Percentiles rank a stretch among this genome's conserved stretches.
These are phyloP conservation scores for Leccinellum albellum DNA, from an alignment of 768 basidiomycete species.

Conservation along the genomic window DNA sequence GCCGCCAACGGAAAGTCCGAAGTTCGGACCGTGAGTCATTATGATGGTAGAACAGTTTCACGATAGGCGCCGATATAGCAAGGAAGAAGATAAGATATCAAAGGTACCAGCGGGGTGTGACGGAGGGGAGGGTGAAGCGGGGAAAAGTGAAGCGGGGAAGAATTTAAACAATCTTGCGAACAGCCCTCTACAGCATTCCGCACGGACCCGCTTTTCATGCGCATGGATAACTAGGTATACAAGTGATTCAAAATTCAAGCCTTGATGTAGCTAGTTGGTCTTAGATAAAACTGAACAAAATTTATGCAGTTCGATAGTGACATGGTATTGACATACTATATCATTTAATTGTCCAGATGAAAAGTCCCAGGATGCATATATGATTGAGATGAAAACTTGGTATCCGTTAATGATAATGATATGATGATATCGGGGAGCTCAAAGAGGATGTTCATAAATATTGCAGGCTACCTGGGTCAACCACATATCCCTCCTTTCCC, in stretches of 20 bases:
- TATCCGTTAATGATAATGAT: slow-evolving; percentile 1
- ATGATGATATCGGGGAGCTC: background rate
- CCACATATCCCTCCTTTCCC: slow-evolving; percentile 46
- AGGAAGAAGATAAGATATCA: slow-evolving; percentile 13
- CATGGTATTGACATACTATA: background rate
- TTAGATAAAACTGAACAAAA: background rate
- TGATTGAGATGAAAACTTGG: background rate
- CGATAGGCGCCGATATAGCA: background rate
- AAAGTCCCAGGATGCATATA: background rate
- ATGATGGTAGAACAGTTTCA: background rate
- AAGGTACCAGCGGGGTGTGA: background rate
- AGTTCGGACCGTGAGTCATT: slow-evolving; percentile 5
- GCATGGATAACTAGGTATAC: background rate
- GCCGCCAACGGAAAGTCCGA: background rate
- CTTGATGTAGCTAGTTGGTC: background rate
- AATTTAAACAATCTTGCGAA: slow-evolving; percentile 6
- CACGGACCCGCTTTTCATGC: background rate
- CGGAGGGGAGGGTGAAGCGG: background rate
- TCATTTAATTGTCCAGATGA: slow-evolving; percentile 8
- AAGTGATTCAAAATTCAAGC: background rate
- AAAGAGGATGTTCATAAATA: slow-evolving; percentile 35
- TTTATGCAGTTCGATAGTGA: background rate
- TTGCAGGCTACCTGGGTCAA: slow-evolving; percentile 45
- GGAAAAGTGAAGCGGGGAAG: background rate
- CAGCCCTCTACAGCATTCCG: slow-evolving; percentile 11